Evolutionary conservation across 352 stramenopile species (phyloP).

Genomic region (Globisporangium okanoganense): DNA sequence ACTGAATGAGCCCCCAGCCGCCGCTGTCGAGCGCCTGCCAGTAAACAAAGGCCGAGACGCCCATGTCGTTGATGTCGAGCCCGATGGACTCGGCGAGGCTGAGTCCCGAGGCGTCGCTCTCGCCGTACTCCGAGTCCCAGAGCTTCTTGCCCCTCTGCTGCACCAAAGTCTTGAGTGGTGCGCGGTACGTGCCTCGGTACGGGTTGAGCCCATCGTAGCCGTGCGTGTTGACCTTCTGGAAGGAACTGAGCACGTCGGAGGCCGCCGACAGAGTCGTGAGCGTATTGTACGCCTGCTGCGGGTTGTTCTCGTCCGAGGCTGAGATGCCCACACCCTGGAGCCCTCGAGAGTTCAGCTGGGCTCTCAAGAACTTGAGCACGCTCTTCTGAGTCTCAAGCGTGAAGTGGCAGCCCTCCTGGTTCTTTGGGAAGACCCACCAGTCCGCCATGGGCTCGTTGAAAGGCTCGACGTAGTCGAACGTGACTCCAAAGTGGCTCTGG

Average conservation of each 20-base stretch:
- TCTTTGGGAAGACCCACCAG: constrained; percentile 43
- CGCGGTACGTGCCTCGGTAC: constrained; percentile 38
- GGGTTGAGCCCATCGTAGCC: constrained; percentile 40
- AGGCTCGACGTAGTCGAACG: constrained; percentile 50
- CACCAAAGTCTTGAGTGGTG: constrained; percentile 26
- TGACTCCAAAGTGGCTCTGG: constrained; percentile 39
- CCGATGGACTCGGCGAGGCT: constrained; percentile 46
- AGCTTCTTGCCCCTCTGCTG: constrained; percentile 31
- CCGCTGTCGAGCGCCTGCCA: constrained; percentile 54
- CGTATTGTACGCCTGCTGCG: constrained; percentile 28
- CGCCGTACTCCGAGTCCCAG: constrained; percentile 63
- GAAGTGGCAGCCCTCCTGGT: constrained; percentile 55
- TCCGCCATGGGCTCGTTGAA: constrained; percentile 58
- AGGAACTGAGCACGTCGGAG: constrained; percentile 21
- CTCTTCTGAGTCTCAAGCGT: constrained; percentile 33
- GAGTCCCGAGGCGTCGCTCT: constrained; percentile 39
- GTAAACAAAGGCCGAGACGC: constrained; percentile 58
- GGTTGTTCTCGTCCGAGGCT: constrained; percentile 53
- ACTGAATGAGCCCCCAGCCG: constrained; percentile 52
- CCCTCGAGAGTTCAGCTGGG: constrained; percentile 26
- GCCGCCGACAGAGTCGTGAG: constrained; percentile 25
- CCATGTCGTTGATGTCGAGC: constrained; percentile 56
- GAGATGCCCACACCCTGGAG: constrained; percentile 31
- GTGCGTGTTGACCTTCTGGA: constrained; percentile 58
- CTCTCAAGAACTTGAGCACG: constrained; percentile 35